Conservation (phyloP, 2,329 filamentous ascomycete genomes). For the Fonsecaea erecta region DNA sequence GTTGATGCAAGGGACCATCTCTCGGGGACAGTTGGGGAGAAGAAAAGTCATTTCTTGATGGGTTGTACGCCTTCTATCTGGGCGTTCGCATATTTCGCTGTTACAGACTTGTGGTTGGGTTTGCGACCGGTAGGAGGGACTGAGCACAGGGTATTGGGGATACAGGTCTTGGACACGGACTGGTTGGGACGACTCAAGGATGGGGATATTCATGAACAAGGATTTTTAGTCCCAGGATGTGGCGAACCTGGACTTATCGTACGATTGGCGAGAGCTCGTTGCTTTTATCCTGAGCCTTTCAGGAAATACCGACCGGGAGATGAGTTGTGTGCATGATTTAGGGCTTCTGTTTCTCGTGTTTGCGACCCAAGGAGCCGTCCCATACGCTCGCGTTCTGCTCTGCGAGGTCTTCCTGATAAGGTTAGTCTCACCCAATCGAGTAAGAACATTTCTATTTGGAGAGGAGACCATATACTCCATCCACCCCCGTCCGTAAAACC, state of each 20-base stretch:
- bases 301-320: background rate
- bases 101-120: background rate
- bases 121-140: background rate
- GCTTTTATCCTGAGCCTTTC: background rate
- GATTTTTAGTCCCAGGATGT: background rate
- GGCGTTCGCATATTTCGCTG: background rate
- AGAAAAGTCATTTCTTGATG: background rate
- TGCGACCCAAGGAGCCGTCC: background rate
- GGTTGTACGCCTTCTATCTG: background rate
- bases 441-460: no score
- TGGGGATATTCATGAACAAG: background rate
- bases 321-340: background rate
- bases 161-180: conserved; percentile 1
- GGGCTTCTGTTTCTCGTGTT: background rate
- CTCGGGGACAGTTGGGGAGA: background rate
- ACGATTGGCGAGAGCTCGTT: background rate
- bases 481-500: no score
- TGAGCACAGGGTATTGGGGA: background rate
- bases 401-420: no score
- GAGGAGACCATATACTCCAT: no score
- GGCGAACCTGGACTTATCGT: background rate
- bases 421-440: no score
- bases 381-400: no score
- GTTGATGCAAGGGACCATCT: conserved; percentile 18
- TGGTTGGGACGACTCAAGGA: background rate